Evolutionary conservation across 2,329 filamentous ascomycete genomes (phyloP).

Genomic region (Calycina marina): DNA sequence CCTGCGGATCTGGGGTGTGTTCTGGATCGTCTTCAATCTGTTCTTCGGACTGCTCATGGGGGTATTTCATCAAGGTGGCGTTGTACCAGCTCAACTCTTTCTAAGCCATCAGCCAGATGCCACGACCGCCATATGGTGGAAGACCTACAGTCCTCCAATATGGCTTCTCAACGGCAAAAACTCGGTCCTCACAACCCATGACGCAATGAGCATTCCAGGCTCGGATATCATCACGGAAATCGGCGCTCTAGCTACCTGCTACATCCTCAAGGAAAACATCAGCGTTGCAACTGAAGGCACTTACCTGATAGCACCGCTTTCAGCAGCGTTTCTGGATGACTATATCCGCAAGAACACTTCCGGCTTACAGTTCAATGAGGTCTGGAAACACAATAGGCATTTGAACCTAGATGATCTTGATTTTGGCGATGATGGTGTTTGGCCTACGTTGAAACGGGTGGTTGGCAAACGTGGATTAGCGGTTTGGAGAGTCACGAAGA

Average conservation of each 20-base stretch:
- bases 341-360: constrained; percentile 34
- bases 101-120: constrained; percentile 53
- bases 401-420: constrained; percentile 70
- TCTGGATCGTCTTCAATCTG: constrained; percentile 58
- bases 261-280: constrained; percentile 40
- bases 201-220: constrained; percentile 59
- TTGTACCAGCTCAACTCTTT: constrained; percentile 62
- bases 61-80: constrained; percentile 67
- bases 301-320: constrained; percentile 60
- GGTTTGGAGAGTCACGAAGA: constrained; percentile 46
- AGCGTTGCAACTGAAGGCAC: constrained; percentile 47
- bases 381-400: constrained; percentile 54
- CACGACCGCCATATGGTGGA: constrained; percentile 63
- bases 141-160: constrained; percentile 68
- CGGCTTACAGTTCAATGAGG: constrained; percentile 48
- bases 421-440: constrained; percentile 62
- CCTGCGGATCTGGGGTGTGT: constrained; percentile 38
- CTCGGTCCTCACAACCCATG: constrained; percentile 51
- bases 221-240: constrained; percentile 44
- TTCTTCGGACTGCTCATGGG: constrained; percentile 60
- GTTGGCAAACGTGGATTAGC: constrained; percentile 47
- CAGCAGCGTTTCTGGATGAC: constrained; percentile 53
- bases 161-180: constrained; percentile 71
- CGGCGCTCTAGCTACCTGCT: constrained; percentile 42
- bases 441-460: constrained; percentile 54